Percentiles rank a stretch among this genome's conserved stretches.
Conservation (phyloP, 2,329 filamentous ascomycete genomes). For the Albifimbria verrucaria region DNA sequence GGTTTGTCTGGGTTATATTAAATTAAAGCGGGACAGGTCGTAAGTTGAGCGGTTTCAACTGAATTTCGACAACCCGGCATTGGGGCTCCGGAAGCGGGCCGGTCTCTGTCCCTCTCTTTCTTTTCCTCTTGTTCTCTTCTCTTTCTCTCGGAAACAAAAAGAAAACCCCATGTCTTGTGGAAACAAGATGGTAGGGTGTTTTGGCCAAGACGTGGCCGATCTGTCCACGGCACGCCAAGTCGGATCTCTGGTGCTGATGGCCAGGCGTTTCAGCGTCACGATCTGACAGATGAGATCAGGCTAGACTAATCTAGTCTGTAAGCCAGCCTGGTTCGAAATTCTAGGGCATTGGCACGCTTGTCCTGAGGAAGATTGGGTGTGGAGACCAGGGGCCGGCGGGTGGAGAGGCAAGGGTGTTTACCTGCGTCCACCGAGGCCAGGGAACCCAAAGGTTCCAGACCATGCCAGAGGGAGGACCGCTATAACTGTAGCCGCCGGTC, state of each 20-base stretch:
- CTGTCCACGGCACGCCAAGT: background rate
- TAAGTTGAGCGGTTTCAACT: background rate
- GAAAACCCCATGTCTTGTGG: no score
- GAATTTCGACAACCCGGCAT: background rate
- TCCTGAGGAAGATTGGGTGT: slow-evolving; percentile 1
- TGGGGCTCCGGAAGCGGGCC: no score
- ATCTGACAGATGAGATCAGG: background rate
- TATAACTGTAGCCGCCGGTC: no score
- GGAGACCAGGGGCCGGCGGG: background rate
- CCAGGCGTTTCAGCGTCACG: background rate
- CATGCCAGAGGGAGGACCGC: no score
- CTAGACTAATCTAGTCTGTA: background rate
- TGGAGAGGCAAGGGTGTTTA: background rate
- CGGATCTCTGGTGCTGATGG: background rate
- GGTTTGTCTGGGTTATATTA: background rate
- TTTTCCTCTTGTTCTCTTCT: no score
- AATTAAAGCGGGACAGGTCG: background rate
- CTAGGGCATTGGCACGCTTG: background rate
- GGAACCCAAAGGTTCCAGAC: background rate
- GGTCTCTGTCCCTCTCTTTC: no score
- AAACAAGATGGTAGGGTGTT: no score
- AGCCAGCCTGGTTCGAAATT: no score
- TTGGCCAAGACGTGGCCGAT: background rate
- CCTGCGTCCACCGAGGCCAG: background rate
- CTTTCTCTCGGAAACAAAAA: no score